Percentiles rank a stretch among this genome's conserved stretches.
phyloP scores from a whole-genome alignment of 1,284 basidiomycete genomes.

The Fomes fomentarius region DNA sequence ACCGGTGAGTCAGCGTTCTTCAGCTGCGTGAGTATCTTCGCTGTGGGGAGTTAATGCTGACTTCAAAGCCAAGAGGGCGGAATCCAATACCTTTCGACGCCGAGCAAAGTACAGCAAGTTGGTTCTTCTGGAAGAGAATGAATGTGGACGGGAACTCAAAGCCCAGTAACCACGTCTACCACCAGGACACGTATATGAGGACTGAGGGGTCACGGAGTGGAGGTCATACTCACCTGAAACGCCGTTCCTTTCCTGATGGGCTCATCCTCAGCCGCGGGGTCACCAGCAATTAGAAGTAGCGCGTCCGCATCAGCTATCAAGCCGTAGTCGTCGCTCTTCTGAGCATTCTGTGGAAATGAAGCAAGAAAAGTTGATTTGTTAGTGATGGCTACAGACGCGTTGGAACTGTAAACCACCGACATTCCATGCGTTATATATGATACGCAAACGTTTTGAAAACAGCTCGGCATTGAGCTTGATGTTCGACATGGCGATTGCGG shows the following conservation, averaged over 20 bases:
- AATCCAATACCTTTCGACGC: conserved; percentile 77
- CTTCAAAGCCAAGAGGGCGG: background rate
- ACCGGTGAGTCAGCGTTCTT: conserved; percentile 55
- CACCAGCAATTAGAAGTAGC: conserved; percentile 80
- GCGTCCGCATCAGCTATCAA: conserved; percentile 70
- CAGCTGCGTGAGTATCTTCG: conserved; percentile 76
- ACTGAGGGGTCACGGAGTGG: conserved; percentile 8
- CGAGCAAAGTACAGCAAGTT: conserved; percentile 84
- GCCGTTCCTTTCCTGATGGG: conserved; percentile 88
- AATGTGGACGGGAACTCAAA: conserved; percentile 97
- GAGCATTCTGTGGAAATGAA: conserved; percentile 49
- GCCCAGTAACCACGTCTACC: conserved; percentile 91
- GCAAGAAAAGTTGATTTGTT: conserved; percentile 8
- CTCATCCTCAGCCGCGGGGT: conserved; percentile 83
- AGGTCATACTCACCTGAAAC: conserved; percentile 69
- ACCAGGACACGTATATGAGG: conserved; percentile 23
- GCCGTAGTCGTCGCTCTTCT: conserved; percentile 70
- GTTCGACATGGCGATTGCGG: conserved; percentile 37
- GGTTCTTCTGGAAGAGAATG: conserved; percentile 79
- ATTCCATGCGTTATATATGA: conserved; percentile 75
- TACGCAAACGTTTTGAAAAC: conserved; percentile 70
- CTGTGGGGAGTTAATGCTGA: conserved; percentile 42
- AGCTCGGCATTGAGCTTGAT: conserved; percentile 50
- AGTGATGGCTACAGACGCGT: background rate
- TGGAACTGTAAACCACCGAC: conserved; percentile 48